phyloP scores from a whole-genome alignment of 2,329 filamentous ascomycete genomes.

The Simplicillium sp. region DNA sequence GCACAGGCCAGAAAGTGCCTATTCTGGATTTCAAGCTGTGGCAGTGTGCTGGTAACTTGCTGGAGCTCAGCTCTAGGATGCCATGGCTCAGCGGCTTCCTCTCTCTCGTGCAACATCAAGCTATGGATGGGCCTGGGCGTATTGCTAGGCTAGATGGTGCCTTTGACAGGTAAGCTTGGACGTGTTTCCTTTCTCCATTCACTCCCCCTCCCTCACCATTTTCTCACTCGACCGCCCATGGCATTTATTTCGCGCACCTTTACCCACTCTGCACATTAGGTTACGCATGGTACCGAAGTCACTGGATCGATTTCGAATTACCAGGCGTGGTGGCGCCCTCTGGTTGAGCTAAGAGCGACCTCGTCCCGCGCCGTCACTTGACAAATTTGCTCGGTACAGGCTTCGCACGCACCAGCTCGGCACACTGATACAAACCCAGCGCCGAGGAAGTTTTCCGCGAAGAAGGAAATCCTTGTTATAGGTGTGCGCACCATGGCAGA shows the following conservation, averaged over 20 bases:
- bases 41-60: slow-evolving; percentile 60
- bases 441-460: no score
- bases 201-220: background rate
- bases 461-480: no score
- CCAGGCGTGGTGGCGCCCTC: no score
- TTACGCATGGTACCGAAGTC: background rate
- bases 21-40: slow-evolving; percentile 71
- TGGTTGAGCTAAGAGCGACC: no score
- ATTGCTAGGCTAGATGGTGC: slow-evolving; percentile 66
- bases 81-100: slow-evolving; percentile 77
- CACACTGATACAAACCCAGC: no score
- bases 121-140: slow-evolving; percentile 63
- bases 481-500: no score
- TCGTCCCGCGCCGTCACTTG: no score
- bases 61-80: slow-evolving; percentile 73
- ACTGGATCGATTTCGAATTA: background rate
- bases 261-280: background rate
- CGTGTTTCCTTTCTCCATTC: slow-evolving; percentile 8
- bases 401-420: no score
- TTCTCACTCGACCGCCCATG: slow-evolving; percentile 3
- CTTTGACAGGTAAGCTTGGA: slow-evolving; percentile 74
- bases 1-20: slow-evolving; percentile 37
- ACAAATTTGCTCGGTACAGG: no score
- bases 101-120: slow-evolving; percentile 66
- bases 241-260: background rate